These are phyloP conservation scores for Collariella sp. DNA, from an alignment of 495 filamentous ascomycete species.

Conservation along the genomic window DNA sequence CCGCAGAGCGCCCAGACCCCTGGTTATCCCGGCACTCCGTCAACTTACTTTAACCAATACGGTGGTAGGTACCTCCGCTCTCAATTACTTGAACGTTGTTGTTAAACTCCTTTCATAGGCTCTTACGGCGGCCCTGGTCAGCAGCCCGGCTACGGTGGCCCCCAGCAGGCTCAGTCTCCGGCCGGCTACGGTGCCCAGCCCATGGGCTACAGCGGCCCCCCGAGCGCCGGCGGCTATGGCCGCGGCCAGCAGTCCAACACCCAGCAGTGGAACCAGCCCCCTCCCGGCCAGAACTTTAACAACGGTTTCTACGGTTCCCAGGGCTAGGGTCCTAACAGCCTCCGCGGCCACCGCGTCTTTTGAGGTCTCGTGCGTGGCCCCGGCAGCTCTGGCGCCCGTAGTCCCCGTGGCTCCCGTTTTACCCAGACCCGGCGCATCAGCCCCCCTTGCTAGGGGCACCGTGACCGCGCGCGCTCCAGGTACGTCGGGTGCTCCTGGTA, in stretches of 20 bases:
- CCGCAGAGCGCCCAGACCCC: slow-evolving; percentile 50
- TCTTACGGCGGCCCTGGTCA: slow-evolving; percentile 46
- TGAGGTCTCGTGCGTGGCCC: too few relatives aligned
- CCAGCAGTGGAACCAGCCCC: slow-evolving; percentile 65
- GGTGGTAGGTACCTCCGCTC: slow-evolving; percentile 47
- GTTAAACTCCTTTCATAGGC: slow-evolving; percentile 23
- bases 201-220: slow-evolving; percentile 52
- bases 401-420: too few relatives aligned
- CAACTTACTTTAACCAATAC: slow-evolving; percentile 91
- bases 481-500: too few relatives aligned
- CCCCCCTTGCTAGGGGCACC: neutral
- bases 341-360: neutral
- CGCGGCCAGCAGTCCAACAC: slow-evolving; percentile 68
- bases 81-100: slow-evolving; percentile 14
- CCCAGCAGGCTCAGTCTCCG: slow-evolving; percentile 51
- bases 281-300: slow-evolving; percentile 48
- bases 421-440: neutral
- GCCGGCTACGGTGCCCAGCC: slow-evolving; percentile 55
- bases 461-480: neutral
- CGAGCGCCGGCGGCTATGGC: slow-evolving; percentile 70
- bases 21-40: slow-evolving; percentile 62
- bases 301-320: slow-evolving; percentile 55
- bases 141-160: slow-evolving; percentile 43
- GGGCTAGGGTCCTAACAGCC: slow-evolving; percentile 31
- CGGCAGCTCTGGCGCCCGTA: too few relatives aligned